Base-by-base conservation (phyloP, 163 green algal genomes). In the Scenedesmus sp. region DNA sequence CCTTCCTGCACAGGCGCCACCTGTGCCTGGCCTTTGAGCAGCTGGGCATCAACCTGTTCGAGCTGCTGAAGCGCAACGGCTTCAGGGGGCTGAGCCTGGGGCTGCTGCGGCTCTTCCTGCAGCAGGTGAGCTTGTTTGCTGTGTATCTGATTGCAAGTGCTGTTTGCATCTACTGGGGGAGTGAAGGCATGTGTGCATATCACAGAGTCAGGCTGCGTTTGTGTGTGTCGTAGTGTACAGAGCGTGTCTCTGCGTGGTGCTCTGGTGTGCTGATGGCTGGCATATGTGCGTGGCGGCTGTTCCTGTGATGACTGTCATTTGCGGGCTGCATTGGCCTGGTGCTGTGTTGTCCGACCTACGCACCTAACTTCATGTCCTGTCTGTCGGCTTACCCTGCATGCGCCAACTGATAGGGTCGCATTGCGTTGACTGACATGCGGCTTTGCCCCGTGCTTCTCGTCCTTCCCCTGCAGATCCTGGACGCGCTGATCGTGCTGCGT, bases 11-110 rank as follows among this genome's bases (percentile, higher is more conserved):
- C 95, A 93, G 95, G 46, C 95, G 96, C n/a, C 98, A 99, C 95
- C 95, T 99, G 77, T 99, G 98, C 95, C 94, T 99, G 10, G 97
- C 98, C 26, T 99, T 99, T 95, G 98, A 99, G 96, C 95, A 99
- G 84, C 96, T 99, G 76, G 96, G 95, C 86, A 94, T 99, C 91
- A 99, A 99, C 94, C 96, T 99, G 84, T 99, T 99, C 94, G 98
- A 99, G 95, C 95, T 99, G 66, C 97, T 99, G 64, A 97, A 97
- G 88, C 95, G 98, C 82, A 99, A 99, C 94, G 95, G 97, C 46
- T 99, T 99, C 95, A 95, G 95, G 54, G 98, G 98, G 8, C 95
- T 99, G 26, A 97, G 94, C 9, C 95, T 99, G 77, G 95, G 95
- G 18, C 96, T 99, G 59, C 94, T 99, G 74, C 95, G 97, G 84